Evolutionary conservation across 805 yeast species (phyloP).

Genomic region (Lipomyces yamanashiensis): DNA sequence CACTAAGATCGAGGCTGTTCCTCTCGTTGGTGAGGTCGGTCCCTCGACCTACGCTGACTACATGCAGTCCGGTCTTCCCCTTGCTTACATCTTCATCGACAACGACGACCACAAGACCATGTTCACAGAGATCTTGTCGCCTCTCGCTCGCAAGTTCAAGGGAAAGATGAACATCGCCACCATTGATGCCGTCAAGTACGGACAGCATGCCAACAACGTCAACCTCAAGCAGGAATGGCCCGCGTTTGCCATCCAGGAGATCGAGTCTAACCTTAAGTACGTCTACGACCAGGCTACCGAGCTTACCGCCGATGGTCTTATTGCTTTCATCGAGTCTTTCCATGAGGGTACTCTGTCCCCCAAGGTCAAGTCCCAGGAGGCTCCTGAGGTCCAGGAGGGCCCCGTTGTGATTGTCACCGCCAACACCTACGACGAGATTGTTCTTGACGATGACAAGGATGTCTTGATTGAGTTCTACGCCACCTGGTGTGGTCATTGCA

Average conservation of each 20-base stretch:
- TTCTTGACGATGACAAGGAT: conserved; percentile 67
- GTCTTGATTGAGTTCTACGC: conserved; percentile 77
- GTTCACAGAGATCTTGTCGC: conserved; percentile 56
- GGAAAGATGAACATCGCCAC: conserved; percentile 88
- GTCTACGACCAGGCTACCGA: conserved; percentile 66
- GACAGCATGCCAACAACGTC: conserved; percentile 84
- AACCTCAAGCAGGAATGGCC: conserved; percentile 88
- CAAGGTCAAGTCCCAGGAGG: conserved; percentile 78
- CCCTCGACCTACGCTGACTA: conserved; percentile 78
- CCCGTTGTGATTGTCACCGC: conserved; percentile 78
- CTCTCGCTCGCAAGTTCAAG: conserved; percentile 73
- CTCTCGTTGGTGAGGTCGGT: conserved; percentile 84
- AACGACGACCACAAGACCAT: conserved; percentile 66
- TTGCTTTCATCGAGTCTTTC: conserved; percentile 66
- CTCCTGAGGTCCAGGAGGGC: conserved; percentile 81
- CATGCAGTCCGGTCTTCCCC: conserved; percentile 72
- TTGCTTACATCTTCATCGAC: conserved; percentile 86
- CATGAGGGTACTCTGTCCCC: conserved; percentile 69
- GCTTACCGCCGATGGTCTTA: conserved; percentile 59
- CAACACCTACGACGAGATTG: conserved; percentile 73
- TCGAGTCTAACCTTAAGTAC: conserved; percentile 69
- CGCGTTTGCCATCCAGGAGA: conserved; percentile 84
- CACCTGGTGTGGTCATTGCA: conserved; percentile 97
- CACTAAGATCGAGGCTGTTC: conserved; percentile 68
- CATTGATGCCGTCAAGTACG: conserved; percentile 77